Base-by-base conservation (phyloP, 176 grass and related monocot species). In the Typha latifolia region DNA sequence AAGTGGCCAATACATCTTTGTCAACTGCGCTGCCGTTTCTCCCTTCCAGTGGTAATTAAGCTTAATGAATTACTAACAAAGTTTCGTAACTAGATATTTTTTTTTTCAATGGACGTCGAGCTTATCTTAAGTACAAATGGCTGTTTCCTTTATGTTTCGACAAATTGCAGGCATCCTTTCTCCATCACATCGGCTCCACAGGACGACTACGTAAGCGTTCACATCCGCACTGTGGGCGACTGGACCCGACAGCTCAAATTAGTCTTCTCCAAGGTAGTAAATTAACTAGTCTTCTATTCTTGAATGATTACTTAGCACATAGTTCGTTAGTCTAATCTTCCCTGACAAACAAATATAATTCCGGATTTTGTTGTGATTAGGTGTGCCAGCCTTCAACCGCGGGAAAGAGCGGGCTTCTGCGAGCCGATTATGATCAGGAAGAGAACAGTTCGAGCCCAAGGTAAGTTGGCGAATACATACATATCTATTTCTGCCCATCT, bases 181-280 rank as follows among this genome's bases (percentile, higher is more conserved):
- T 96, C 92, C 14, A 88, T 96, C 71, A 96, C 92, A 66, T 96
- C 92, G 15, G 92, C 92, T 32, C 92, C 88, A 5, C 78, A 79
- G 73, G 92, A 96, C 72, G 78, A 89, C 69, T 96, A 89, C 79
- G 78, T 96, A 63, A 96, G 92, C 62, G 85, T 96, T 15, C 92
- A 96, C 71, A 96, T 96, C 73, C 87, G 92, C 80, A 96, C 92
- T 50, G 78, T 84, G 67, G 92, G 92, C 52, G 92, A 96, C 61
- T 96, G 92, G 92, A 96, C 92, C 74, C 81, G 81, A 76, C 88
- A 82, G 20, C 92, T 96, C 62, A 84, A 82, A 72, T 78, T 70
- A 15, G 82, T 96, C 16, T 96, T 96, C 81, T 96, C 87, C 29
- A 74, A 91, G 88, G 92, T 96, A 84, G 74, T 43, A 43, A 43